These are phyloP conservation scores for Capsicum baccatum DNA, from an alignment of 257 asterid species.

Conservation along the genomic window DNA sequence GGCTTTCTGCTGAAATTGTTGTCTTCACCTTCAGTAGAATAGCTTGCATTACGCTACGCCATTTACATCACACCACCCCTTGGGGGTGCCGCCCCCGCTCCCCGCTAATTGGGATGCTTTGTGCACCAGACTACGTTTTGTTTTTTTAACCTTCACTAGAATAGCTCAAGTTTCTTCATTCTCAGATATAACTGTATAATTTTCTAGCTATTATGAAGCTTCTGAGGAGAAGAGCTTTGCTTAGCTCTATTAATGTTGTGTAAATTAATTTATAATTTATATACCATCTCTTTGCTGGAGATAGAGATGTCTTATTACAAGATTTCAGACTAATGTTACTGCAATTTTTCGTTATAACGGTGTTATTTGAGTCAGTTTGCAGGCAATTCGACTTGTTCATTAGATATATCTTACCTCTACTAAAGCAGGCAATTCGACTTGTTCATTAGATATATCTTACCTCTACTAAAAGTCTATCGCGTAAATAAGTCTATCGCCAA, in stretches of 20 bases:
- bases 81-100: background rate
- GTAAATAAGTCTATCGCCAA: background rate
- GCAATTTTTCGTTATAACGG: background rate
- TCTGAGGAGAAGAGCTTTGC: conserved; percentile 30
- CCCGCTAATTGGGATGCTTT: background rate
- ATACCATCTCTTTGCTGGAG: background rate
- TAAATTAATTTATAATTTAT: conserved; percentile 31
- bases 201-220: conserved; percentile 18
- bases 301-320: background rate
- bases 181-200: conserved; percentile 39
- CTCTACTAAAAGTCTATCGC: background rate
- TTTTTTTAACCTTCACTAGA: conserved; percentile 32
- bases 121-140: background rate
- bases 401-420: background rate
- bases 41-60: conserved; percentile 5
- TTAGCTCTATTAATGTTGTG: conserved; percentile 35
- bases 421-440: background rate
- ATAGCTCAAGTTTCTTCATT: conserved; percentile 33
- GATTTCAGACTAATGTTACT: background rate
- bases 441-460: background rate
- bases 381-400: background rate
- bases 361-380: background rate
- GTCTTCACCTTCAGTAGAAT: conserved; percentile 46
- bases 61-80: background rate
- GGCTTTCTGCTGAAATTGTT: conserved; percentile 53